Evolutionary conservation across 2,329 filamentous ascomycete genomes (phyloP), one percentile per base, ranked within the genome.

Genomic region (Epichloe scottii): DNA sequence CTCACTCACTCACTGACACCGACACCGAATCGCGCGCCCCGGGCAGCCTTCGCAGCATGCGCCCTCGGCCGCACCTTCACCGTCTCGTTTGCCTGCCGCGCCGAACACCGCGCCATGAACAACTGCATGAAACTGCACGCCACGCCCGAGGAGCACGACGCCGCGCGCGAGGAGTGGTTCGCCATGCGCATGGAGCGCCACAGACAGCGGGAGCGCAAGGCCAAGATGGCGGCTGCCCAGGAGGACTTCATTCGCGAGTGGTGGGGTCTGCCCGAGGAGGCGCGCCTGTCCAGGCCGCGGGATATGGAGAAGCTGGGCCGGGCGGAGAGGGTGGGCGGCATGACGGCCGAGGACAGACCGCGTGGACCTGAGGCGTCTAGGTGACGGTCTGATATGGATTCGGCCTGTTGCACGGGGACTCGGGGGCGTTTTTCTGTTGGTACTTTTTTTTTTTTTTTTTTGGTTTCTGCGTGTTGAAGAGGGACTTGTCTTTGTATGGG

Each of bases 101-200:
- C 77, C 46, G 78, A 90, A 63, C 85, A 89, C 61, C 82, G 84
- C 55, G 75, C 77, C 37, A 98, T 98, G 93, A 98, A 98, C 71
- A 76, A 74, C 55, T 98, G 93, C 73, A 96, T 98, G 89, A 76
- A 90, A 59, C 69, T 76, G 51, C 85, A 94, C 71, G 90, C 91
- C 51, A 94, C 87, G 56, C 86, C 83, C 56, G 81, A 78, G 50
- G 88, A 94, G 66, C 79, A 94, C 68, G 93, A 98, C 70, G 82
- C 81, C 23, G 93, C 93, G 56, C 76, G 93, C 49, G 87, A 89
- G 67, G 89, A 97, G 65, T 98, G 93, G 93, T 97, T 97, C 67
- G 80, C 82, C 48, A 76, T 79, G 56, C 78, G 87, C 48, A 74
- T 87, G 59, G 80, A 89, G 70, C 76, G 90, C 51, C 78, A 82